Evolutionary conservation across 129 eudicot species (phyloP), one percentile per base, ranked within the genome.

Genomic region (Saussurea involucrata): DNA sequence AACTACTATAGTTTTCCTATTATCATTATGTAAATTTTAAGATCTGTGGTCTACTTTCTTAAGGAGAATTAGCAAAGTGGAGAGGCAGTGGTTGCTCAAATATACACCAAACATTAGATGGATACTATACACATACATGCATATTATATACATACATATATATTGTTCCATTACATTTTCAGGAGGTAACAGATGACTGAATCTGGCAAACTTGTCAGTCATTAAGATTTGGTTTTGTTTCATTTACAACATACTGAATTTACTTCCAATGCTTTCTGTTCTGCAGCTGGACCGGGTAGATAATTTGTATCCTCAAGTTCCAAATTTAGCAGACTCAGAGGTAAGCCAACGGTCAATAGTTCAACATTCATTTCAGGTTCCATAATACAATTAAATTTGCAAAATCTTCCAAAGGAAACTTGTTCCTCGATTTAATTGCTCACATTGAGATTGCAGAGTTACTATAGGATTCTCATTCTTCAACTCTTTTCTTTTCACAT

Each of bases 271-370:
- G 42, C 65, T 1, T 20, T 72, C 32, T 73, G 49, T 55, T 57
- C 31, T 71, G 75, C 78, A 76, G 75, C 22, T 84, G 71, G 87
- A 84, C 33, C 82, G 55, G 73, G 79, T 67, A 18, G 87, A 80
- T 27, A 27, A 25, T 34, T 31, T 53, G 6, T n/a, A 80, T 79
- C 81, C 76, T 80, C 87, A 80, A 69, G 71, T 24, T 80, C 31
- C 81, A 68, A 84, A 55, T 25, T n/a, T 28, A 32, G 82, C 69
- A 70, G 78, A 84, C 65, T 34, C 82, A 34, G 87, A 66, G 82
- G 87, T 84, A 79, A 79, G 55, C 34, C 28, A 63, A 49, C 46
- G 20, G 27, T 6, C 58, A 46, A 46, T 21, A 46, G 15, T 21
- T 46, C 58, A 1, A 46, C 5, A 46, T 46, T 13, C 58, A 46